Evolutionary conservation across 306 rosid genomes (phyloP).

Genomic region (Medicago ruthenica): DNA sequence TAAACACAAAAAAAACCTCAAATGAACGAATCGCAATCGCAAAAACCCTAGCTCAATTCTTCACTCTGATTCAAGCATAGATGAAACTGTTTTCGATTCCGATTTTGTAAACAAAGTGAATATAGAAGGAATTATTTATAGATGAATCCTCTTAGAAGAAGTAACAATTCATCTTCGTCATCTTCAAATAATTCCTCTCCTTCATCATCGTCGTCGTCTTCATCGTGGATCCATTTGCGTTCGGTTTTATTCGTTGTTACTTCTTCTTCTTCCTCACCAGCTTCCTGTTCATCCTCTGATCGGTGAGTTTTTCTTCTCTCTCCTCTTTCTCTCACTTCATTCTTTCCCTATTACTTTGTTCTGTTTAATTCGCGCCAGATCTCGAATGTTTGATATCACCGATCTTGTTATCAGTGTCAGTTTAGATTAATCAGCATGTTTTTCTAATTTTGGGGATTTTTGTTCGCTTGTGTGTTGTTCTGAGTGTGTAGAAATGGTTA

Average conservation of each 20-base stretch:
- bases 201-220: slow-evolving; percentile 72
- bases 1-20: slow-evolving; percentile 46
- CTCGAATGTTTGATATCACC: slow-evolving; percentile 49
- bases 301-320: slow-evolving; percentile 82
- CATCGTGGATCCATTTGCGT: slow-evolving; percentile 99
- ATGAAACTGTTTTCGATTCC: slow-evolving; percentile 47
- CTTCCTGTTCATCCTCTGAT: slow-evolving; percentile 94
- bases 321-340: slow-evolving; percentile 36
- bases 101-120: slow-evolving; percentile 39
- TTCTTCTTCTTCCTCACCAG: slow-evolving; percentile 84
- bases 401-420: slow-evolving; percentile 50
- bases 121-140: slow-evolving; percentile 46
- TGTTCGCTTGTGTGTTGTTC: slow-evolving; percentile 44
- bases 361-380: slow-evolving; percentile 63
- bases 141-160: slow-evolving; percentile 95
- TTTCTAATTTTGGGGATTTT: slow-evolving; percentile 44
- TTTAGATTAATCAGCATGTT: slow-evolving; percentile 58
- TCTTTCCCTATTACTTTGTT: slow-evolving; percentile 45
- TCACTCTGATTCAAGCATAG: slow-evolving; percentile 35
- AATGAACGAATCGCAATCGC: slow-evolving; percentile 35
- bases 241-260: slow-evolving; percentile 95
- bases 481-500: slow-evolving; percentile 37
- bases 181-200: slow-evolving; percentile 80
- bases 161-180: slow-evolving; percentile 80
- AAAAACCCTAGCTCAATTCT: slow-evolving; percentile 46